A percentile compares a stretch with the other conserved stretches of the same genome.
Evolutionary conservation across 305 asterid genomes (phyloP).

Genomic region (Fraxinus greggii): DNA sequence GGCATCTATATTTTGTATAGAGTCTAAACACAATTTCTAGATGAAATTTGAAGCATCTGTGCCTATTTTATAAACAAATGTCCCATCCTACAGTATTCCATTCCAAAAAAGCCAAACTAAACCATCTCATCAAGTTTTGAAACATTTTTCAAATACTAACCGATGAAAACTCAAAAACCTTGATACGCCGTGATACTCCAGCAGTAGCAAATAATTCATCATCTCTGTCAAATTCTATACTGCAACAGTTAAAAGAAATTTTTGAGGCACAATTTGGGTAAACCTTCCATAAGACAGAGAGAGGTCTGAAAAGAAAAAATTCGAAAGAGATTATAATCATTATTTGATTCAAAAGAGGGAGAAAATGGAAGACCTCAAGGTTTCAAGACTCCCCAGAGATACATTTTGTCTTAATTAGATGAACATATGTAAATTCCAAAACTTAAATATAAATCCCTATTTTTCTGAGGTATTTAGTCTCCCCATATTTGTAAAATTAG

Average conservation of each 20-base stretch:
- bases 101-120: slow-evolving; percentile 12
- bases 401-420: not conserved
- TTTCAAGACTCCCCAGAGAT: not conserved
- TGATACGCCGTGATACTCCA: slow-evolving; percentile 87
- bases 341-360: not conserved
- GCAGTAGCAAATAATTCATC: slow-evolving; percentile 96
- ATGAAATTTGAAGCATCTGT: not conserved
- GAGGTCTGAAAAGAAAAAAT: not conserved
- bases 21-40: not conserved
- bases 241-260: slow-evolving; percentile 38
- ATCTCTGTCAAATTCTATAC: slow-evolving; percentile 92
- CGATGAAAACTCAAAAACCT: slow-evolving; percentile 76
- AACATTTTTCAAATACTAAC: slow-evolving; percentile 43
- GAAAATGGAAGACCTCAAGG: not conserved
- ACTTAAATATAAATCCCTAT: not conserved
- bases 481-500: not conserved
- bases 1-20: not conserved
- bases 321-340: not conserved
- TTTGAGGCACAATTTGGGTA: slow-evolving; percentile 2
- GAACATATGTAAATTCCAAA: not conserved
- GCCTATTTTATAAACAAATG: not conserved
- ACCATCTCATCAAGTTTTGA: slow-evolving; percentile 7
- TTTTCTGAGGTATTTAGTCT: not conserved
- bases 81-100: slow-evolving; percentile 1
- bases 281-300: not conserved